These are phyloP conservation scores for Bretziella fagacearum DNA, from an alignment of 2,329 filamentous ascomycete genomes.

Conservation along the genomic window DNA sequence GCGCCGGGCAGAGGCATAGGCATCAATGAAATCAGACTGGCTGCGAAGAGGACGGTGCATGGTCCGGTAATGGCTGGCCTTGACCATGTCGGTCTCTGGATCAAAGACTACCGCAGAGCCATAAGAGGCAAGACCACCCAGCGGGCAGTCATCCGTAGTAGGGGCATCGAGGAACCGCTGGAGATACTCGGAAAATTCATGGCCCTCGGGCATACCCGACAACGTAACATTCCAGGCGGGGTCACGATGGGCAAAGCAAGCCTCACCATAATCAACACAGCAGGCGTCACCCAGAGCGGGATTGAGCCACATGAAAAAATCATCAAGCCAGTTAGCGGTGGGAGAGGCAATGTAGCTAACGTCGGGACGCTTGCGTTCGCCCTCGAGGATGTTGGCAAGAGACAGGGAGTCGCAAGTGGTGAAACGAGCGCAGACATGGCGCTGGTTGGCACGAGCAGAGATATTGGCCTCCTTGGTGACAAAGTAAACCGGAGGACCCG, in stretches of 20 bases:
- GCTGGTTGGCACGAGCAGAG: constrained; percentile 59
- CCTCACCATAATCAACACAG: constrained; percentile 52
- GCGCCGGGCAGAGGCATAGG: constrained; percentile 75
- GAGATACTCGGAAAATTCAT: constrained; percentile 80
- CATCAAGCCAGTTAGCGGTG: constrained; percentile 90
- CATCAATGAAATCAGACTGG: constrained; percentile 82
- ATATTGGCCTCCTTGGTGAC: constrained; percentile 69
- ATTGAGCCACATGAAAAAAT: constrained; percentile 94
- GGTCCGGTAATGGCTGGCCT: constrained; percentile 81
- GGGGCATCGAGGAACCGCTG: constrained; percentile 66
- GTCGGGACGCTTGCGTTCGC: constrained; percentile 77
- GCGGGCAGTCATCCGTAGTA: constrained; percentile 67
- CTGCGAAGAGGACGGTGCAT: constrained; percentile 73
- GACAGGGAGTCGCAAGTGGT: constrained; percentile 74
- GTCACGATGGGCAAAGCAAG: constrained; percentile 63
- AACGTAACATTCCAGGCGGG: constrained; percentile 83
- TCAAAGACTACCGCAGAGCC: constrained; percentile 70
- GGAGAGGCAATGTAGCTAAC: constrained; percentile 78
- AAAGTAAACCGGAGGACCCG: constrained; percentile 90
- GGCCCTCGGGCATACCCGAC: constrained; percentile 75
- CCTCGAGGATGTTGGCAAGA: constrained; percentile 76
- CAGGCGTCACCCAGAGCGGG: constrained; percentile 53
- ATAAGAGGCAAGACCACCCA: constrained; percentile 80
- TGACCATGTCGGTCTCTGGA: constrained; percentile 45
- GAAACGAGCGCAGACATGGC: constrained; percentile 78